Evolutionary conservation across 2,329 filamentous ascomycete species (phyloP).

Genomic region (Leptoxyphium fumago): DNA sequence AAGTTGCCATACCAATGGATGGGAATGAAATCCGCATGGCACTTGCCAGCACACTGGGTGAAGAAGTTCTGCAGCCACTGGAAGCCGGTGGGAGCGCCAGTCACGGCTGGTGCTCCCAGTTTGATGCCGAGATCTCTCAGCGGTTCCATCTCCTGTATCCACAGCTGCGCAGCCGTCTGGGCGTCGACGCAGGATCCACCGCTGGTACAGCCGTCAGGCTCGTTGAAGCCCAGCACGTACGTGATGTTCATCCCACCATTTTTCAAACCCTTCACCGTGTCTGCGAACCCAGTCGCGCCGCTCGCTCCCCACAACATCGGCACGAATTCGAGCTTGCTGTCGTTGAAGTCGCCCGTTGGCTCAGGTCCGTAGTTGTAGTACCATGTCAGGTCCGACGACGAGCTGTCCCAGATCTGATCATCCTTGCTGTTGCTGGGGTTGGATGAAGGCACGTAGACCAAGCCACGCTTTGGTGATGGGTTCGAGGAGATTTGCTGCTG

Average conservation of each 20-base stretch:
- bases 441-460: slow-evolving; percentile 49
- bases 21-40: slow-evolving; percentile 35
- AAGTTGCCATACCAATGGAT: slow-evolving; percentile 50
- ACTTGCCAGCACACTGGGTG: slow-evolving; percentile 37
- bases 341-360: slow-evolving; percentile 28
- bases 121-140: slow-evolving; percentile 49
- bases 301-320: slow-evolving; percentile 62
- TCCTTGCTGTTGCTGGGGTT: slow-evolving; percentile 37
- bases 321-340: slow-evolving; percentile 52
- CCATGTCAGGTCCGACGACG: slow-evolving; percentile 53
- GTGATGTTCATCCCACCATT: slow-evolving; percentile 41
- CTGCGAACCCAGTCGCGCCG: slow-evolving; percentile 45
- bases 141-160: slow-evolving; percentile 58
- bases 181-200: slow-evolving; percentile 52
- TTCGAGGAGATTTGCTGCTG: slow-evolving; percentile 1
- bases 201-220: slow-evolving; percentile 46
- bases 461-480: slow-evolving; percentile 46
- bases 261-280: slow-evolving; percentile 42
- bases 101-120: slow-evolving; percentile 56
- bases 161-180: slow-evolving; percentile 47
- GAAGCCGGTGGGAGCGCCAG: slow-evolving; percentile 44
- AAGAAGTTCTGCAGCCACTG: slow-evolving; percentile 56
- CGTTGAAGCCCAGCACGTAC: slow-evolving; percentile 64
- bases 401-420: slow-evolving; percentile 47
- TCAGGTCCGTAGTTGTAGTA: slow-evolving; percentile 64